A percentile compares a stretch with the other conserved stretches of the same genome.
Evolutionary conservation across 2,329 filamentous ascomycete genomes (phyloP).

Genomic region (Scolecobasidium constrictum): DNA sequence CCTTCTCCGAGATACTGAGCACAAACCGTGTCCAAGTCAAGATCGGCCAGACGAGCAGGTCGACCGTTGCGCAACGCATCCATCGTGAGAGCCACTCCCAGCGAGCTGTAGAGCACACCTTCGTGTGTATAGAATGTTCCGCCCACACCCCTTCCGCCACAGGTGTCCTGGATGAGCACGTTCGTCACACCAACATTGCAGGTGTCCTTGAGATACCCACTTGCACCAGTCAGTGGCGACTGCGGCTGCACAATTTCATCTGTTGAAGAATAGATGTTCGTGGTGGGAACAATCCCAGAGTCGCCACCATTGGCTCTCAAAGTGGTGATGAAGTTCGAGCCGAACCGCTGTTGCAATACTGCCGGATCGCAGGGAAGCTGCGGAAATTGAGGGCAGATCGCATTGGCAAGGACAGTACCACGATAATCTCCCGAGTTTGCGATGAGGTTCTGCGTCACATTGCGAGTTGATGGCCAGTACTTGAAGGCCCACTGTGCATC

Average conservation of each 20-base stretch:
- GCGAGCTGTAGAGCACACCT: slow-evolving; percentile 37
- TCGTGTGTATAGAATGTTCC: slow-evolving; percentile 41
- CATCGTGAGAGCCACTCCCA: slow-evolving; percentile 32
- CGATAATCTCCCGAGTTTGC: slow-evolving; percentile 43
- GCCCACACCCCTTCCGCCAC: slow-evolving; percentile 26
- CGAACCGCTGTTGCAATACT: slow-evolving; percentile 37
- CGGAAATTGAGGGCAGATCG: slow-evolving; percentile 19
- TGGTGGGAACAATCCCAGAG: slow-evolving; percentile 44
- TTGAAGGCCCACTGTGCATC: slow-evolving; percentile 47
- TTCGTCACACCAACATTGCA: slow-evolving; percentile 39
- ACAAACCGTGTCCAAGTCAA: slow-evolving; percentile 33
- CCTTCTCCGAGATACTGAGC: slow-evolving; percentile 24
- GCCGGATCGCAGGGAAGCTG: slow-evolving; percentile 25
- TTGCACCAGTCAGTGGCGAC: slow-evolving; percentile 33
- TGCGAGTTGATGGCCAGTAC: slow-evolving; percentile 43
- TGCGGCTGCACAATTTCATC: slow-evolving; percentile 45
- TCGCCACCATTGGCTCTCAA: slow-evolving; percentile 36
- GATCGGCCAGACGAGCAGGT: slow-evolving; percentile 27
- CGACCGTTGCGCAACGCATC: slow-evolving; percentile 40
- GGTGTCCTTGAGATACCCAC: slow-evolving; percentile 32
- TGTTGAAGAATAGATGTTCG: slow-evolving; percentile 38
- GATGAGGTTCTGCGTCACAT: slow-evolving; percentile 37
- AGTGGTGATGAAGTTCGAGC: slow-evolving; percentile 30
- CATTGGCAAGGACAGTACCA: slow-evolving; percentile 31
- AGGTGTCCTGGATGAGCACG: slow-evolving; percentile 36